Percentiles rank a stretch among this genome's conserved stretches.
Evolutionary conservation across 805 yeast genomes (phyloP).

Genomic region (Ogataea ramenticola): DNA sequence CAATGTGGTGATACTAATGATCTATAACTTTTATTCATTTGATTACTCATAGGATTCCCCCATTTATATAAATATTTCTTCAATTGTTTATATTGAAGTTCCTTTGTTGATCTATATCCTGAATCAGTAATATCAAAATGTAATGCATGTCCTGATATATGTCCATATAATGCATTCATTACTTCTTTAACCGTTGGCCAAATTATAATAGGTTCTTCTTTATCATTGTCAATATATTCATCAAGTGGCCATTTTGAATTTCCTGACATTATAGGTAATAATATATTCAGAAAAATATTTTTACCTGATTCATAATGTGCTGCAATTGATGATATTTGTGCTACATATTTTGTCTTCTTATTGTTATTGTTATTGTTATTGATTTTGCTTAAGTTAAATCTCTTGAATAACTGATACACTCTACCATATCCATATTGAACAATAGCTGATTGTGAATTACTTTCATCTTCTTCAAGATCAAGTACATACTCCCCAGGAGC

Average conservation of each 20-base stretch:
- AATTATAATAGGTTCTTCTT: conserved; percentile 20
- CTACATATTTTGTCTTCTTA: conserved; percentile 26
- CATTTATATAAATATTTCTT: conserved; percentile 39
- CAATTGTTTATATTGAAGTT: conserved; percentile 34
- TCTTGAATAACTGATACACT: conserved; percentile 32
- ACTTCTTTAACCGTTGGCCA: conserved; percentile 27
- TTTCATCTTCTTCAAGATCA: not conserved
- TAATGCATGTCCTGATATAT: conserved; percentile 23
- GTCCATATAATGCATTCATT: conserved; percentile 11
- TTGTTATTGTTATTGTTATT: too few relatives aligned
- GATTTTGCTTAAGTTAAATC: conserved; percentile 28
- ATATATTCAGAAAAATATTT: conserved; percentile 40
- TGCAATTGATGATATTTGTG: conserved; percentile 44
- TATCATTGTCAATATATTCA: conserved; percentile 11
- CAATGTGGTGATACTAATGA: conserved; percentile 42
- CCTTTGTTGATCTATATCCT: conserved; percentile 14
- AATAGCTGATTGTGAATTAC: not conserved
- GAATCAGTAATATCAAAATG: conserved; percentile 10
- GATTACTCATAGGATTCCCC: conserved; percentile 23
- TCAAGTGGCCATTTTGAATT: conserved; percentile 6
- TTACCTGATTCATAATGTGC: conserved; percentile 31
- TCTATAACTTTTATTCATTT: conserved; percentile 24
- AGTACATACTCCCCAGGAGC: conserved; percentile 36
- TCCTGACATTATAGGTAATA: conserved; percentile 37
- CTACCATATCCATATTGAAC: conserved; percentile 42